Evolutionary conservation across 805 yeast species (phyloP).

Genomic region (Priceomyces haplophilus): DNA sequence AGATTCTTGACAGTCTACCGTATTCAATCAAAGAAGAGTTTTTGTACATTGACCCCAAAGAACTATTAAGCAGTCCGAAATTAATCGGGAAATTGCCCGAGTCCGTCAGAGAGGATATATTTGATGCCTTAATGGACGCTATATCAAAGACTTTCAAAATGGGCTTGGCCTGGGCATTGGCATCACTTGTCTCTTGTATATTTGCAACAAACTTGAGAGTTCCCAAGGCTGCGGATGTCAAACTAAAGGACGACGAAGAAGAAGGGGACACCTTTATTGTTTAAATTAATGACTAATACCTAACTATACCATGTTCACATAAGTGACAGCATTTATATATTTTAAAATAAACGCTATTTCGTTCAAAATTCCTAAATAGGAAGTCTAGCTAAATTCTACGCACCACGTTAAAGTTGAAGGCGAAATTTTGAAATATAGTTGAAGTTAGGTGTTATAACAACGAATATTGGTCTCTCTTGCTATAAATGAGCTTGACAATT

Average conservation of each 20-base stretch:
- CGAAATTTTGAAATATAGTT: constrained; percentile 6
- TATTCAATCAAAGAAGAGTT: constrained; percentile 5
- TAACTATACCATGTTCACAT: neutral
- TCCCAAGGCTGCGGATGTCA: constrained; percentile 11
- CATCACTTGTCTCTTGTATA: constrained; percentile 5
- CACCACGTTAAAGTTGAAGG: constrained; percentile 7
- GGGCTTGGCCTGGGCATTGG: constrained; percentile 10
- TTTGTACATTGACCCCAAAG: constrained; percentile 1
- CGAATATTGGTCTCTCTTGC: neutral
- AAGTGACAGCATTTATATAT: neutral
- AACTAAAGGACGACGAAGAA: neutral
- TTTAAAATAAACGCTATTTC: neutral
- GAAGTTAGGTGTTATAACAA: neutral
- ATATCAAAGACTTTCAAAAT: constrained; percentile 8
- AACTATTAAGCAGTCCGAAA: constrained; percentile 10
- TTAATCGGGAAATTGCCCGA: constrained; percentile 8
- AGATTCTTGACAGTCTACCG: constrained; percentile 7
- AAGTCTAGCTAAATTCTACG: constrained; percentile 4
- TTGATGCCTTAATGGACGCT: constrained; percentile 9
- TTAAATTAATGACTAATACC: neutral
- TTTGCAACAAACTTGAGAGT: constrained; percentile 14
- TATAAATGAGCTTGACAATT: constrained; percentile 7
- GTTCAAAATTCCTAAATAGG: constrained; percentile 4
- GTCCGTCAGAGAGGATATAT: constrained; percentile 4
- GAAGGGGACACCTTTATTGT: neutral